phyloP scores from a whole-genome alignment of 257 asterid genomes.

The Solanum phureja region DNA sequence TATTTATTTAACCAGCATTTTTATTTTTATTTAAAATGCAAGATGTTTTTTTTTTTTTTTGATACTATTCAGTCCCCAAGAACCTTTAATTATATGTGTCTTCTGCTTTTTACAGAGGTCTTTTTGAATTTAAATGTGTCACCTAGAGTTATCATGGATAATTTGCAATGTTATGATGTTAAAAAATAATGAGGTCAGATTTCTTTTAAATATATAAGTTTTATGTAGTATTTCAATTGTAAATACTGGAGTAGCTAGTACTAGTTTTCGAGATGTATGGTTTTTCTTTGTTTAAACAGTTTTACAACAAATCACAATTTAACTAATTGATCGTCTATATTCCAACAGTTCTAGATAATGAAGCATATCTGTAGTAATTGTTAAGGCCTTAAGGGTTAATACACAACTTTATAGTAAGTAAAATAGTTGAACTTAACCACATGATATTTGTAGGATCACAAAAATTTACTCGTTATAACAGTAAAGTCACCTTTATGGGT shows the following conservation, averaged over 20 bases:
- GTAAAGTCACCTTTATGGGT: neutral
- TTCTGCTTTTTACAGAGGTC: neutral
- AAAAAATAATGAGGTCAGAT: neutral
- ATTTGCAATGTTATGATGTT: slow-evolving; percentile 12
- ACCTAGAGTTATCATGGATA: slow-evolving; percentile 17
- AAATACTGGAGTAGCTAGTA: neutral
- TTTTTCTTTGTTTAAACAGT: neutral
- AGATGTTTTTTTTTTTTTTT: neutral
- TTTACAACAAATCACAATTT: neutral
- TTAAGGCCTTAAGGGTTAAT: neutral
- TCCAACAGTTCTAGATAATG: neutral
- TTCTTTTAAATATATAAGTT: neutral
- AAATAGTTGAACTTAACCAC: neutral
- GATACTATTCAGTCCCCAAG: neutral
- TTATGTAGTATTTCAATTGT: neutral
- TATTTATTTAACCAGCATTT: neutral
- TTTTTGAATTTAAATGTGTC: neutral
- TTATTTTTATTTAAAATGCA: neutral
- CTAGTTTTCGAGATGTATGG: neutral
- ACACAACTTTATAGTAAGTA: neutral
- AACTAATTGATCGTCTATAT: neutral
- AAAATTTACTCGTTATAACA: neutral
- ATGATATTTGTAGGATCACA: neutral
- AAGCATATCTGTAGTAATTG: neutral
- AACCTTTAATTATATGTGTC: neutral